Evolutionary conservation across 352 stramenopile species (phyloP).

Genomic region (Phytophthora capsici): DNA sequence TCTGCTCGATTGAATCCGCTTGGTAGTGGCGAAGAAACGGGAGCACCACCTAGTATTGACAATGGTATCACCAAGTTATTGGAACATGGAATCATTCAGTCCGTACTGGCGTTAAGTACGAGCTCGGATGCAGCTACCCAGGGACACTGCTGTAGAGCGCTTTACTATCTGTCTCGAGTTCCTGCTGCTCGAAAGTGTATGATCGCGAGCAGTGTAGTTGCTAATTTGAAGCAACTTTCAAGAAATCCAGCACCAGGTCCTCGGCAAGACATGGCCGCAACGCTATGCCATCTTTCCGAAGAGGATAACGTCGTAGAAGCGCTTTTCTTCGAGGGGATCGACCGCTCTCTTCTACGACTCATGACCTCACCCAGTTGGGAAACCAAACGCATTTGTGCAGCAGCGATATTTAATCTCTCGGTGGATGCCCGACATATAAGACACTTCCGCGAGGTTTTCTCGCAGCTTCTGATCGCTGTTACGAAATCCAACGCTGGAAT

Average conservation of each 20-base stretch:
- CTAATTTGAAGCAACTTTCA: slow-evolving; percentile 51
- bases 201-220: slow-evolving; percentile 57
- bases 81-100: slow-evolving; percentile 73
- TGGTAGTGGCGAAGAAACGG: background rate
- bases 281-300: slow-evolving; percentile 71
- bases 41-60: slow-evolving; percentile 1
- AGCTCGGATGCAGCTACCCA: slow-evolving; percentile 60
- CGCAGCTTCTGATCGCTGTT: slow-evolving; percentile 54
- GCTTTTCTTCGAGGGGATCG: slow-evolving; percentile 75
- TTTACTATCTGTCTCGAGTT: slow-evolving; percentile 67
- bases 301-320: slow-evolving; percentile 59
- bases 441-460: slow-evolving; percentile 70
- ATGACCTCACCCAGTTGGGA: slow-evolving; percentile 52
- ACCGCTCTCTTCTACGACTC: slow-evolving; percentile 61
- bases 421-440: slow-evolving; percentile 61
- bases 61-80: slow-evolving; percentile 50
- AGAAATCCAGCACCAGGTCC: slow-evolving; percentile 37
- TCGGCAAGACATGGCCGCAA: slow-evolving; percentile 71
- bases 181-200: slow-evolving; percentile 56
- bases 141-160: slow-evolving; percentile 66
- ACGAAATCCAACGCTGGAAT: slow-evolving; percentile 25
- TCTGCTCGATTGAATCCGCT: slow-evolving; percentile 38
- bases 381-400: slow-evolving; percentile 73
- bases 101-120: slow-evolving; percentile 51
- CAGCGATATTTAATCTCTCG: slow-evolving; percentile 77